Percentiles rank a stretch among this genome's conserved stretches.
phyloP scores from a whole-genome alignment of 129 eudicot genomes.

The carrot (Daucus carota) region DNA sequence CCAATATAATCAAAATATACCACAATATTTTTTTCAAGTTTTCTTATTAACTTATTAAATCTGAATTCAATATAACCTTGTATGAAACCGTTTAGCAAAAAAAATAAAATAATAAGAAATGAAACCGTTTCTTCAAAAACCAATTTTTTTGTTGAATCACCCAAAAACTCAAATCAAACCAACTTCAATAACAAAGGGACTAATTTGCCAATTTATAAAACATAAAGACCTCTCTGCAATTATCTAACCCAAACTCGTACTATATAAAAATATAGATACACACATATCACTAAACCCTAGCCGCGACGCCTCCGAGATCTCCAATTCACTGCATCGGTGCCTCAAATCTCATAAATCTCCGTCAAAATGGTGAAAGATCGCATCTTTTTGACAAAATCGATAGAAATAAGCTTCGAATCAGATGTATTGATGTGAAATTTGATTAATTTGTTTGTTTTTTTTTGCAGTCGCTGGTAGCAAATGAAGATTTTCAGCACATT shows the following conservation, averaged over 20 bases:
- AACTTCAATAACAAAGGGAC: too few species aligned
- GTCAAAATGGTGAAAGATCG: neutral
- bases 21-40: too few species aligned
- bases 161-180: too few species aligned
- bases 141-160: too few species aligned
- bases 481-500: conserved; percentile 7
- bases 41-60: too few species aligned
- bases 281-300: conserved; percentile 4
- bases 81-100: too few species aligned
- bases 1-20: too few species aligned
- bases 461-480: neutral
- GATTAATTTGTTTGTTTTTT: neutral
- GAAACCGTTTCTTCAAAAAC: too few species aligned
- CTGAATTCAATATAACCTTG: too few species aligned
- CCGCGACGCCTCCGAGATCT: neutral
- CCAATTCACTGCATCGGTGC: neutral
- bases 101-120: too few species aligned
- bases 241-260: too few species aligned
- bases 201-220: too few species aligned
- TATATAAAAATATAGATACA: neutral
- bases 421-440: neutral
- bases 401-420: neutral
- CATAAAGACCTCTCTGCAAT: neutral
- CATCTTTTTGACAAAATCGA: neutral
- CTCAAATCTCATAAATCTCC: neutral